These are phyloP conservation scores for Sclerotinia minor DNA, from an alignment of 2,329 filamentous ascomycete species.

Conservation along the genomic window DNA sequence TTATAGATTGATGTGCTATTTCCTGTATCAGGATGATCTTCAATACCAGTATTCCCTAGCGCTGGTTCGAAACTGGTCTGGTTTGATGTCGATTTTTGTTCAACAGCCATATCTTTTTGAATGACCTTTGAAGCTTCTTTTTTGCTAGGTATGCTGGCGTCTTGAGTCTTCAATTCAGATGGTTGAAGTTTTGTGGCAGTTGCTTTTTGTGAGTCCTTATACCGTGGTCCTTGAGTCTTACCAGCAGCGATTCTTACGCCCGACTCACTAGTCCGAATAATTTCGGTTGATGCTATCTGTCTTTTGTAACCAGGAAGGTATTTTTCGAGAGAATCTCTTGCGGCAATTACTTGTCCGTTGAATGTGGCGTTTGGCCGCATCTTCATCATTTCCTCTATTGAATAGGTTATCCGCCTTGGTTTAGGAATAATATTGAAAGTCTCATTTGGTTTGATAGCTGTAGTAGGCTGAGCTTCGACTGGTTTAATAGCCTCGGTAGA, in stretches of 20 bases:
- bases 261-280: neutral
- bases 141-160: neutral
- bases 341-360: neutral
- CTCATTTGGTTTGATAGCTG: neutral
- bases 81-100: neutral
- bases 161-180: slow-evolving; percentile 9
- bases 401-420: slow-evolving; percentile 9
- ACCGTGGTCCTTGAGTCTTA: neutral
- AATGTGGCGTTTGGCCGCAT: slow-evolving; percentile 18
- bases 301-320: slow-evolving; percentile 3
- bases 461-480: neutral
- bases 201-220: neutral
- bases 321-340: slow-evolving; percentile 6
- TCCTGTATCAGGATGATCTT: neutral
- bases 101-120: neutral
- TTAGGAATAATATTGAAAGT: neutral
- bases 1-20: slow-evolving; percentile 1
- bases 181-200: slow-evolving; percentile 7
- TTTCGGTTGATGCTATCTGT: neutral
- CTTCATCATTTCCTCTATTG: slow-evolving; percentile 2
- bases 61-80: neutral
- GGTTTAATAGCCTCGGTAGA: neutral
- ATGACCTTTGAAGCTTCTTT: neutral
- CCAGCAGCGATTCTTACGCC: slow-evolving; percentile 3
- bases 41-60: neutral